Percentiles rank a stretch among this genome's conserved stretches.
Evolutionary conservation across 805 yeast genomes (phyloP).

Genomic region (Priceomyces melissophilus): DNA sequence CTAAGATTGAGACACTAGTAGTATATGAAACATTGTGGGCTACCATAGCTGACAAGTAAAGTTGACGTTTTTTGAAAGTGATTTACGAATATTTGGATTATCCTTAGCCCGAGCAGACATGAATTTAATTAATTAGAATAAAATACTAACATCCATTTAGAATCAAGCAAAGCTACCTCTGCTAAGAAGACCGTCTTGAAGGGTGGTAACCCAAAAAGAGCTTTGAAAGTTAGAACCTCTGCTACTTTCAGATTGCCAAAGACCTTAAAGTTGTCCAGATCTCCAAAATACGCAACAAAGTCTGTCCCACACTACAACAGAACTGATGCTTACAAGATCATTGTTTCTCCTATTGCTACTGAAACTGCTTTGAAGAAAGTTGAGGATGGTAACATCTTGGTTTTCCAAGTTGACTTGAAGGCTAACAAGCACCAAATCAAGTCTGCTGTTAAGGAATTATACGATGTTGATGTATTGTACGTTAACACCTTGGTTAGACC

Average conservation of each 20-base stretch:
- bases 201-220: constrained; percentile 91
- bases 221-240: constrained; percentile 88
- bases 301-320: constrained; percentile 97
- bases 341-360: constrained; percentile 92
- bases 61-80: too few relatives aligned
- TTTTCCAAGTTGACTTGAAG: constrained; percentile 95
- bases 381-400: constrained; percentile 98
- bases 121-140: background rate
- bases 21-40: too few relatives aligned
- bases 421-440: constrained; percentile 99
- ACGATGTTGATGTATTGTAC: constrained; percentile 90
- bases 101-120: too few relatives aligned
- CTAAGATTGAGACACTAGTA: too few relatives aligned
- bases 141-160: constrained; percentile 29
- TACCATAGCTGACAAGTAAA: too few relatives aligned
- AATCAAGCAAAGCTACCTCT: constrained; percentile 80
- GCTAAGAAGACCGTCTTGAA: constrained; percentile 99
- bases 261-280: constrained; percentile 90
- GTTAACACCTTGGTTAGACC: constrained; percentile 98
- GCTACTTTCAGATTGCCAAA: constrained; percentile 97
- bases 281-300: constrained; percentile 93
- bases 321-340: constrained; percentile 91
- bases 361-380: constrained; percentile 99
- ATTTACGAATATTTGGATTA: too few relatives aligned
- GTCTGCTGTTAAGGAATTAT: constrained; percentile 96